Base-by-base conservation (phyloP, 345 rosid genomes). In the Ricinus communis region DNA sequence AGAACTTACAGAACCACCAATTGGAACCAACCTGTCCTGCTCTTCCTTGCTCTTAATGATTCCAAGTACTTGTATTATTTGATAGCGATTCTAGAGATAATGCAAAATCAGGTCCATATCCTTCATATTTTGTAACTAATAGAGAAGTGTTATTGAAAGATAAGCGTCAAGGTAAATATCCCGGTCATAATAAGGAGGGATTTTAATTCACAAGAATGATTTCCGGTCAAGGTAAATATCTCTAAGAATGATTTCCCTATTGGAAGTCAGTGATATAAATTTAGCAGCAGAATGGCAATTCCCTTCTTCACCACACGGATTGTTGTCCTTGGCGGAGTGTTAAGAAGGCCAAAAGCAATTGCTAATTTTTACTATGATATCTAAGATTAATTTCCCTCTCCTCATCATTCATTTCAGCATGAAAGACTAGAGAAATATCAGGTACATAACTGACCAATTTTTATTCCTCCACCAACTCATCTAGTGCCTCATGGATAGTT, bases 221-320 rank as follows among this genome's bases (percentile, higher is more conserved):
- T 71, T 65, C 75, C 79, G 65, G 24, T n/a, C n/a, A n/a, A n/a
- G 60, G 16, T 76, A 71, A 1, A 76, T 65, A 60, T 76, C 79
- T 71, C 79, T 49, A 41, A 76, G 79, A 28, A 76, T 59, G 58
- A 76, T 76, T 58, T 71, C 53, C 62, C 79, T 76, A 7, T 52
- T 28, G 40, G 66, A 59, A 46, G 71, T 58, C 5, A 30, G 49
- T 10, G 71, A 76, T 65, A 76, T 59, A 21, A 65, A 60, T 59
- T 76, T 76, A n/a, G 75, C 79, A 40, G 79, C 75, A 76, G 75
- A 70, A 65, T 71, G 79, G 53, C 79, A 76, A 65, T 76, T 75
- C 41, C 71, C 71, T 76, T 76, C 79, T 76, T 76, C 71, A 65
- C 75, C 67, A 76, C 71, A 16, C 79, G 75, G 11, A 76, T 58